These are phyloP conservation scores for Gleditsia sinensis DNA, from an alignment of 306 rosid genomes.

Conservation along the genomic window DNA sequence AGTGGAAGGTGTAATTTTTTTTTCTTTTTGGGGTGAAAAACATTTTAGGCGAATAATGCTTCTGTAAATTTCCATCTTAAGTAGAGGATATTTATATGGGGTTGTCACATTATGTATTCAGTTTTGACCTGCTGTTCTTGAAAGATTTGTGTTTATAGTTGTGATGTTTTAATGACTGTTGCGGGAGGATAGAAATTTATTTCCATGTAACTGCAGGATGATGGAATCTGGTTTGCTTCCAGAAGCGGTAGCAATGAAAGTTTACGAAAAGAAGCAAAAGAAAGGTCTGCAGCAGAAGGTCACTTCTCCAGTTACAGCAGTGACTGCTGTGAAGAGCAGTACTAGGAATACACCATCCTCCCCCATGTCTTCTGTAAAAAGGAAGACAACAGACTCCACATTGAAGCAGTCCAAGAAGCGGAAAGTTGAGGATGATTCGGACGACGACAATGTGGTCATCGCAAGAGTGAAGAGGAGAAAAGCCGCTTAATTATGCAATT, in stretches of 20 bases:
- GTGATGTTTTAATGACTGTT: not conserved
- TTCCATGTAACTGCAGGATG: constrained; percentile 66
- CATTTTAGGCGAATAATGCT: not conserved
- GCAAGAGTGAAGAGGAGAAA: constrained; percentile 45
- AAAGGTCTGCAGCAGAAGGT: constrained; percentile 48
- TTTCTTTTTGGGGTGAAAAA: not conserved
- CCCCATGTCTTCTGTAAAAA: constrained; percentile 43
- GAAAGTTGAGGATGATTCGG: constrained; percentile 50
- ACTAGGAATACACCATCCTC: constrained; percentile 45
- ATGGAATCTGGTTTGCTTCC: constrained; percentile 92
- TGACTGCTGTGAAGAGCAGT: constrained; percentile 41
- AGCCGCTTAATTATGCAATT: constrained; percentile 49
- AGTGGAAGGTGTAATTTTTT: not conserved
- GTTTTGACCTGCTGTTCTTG: not conserved
- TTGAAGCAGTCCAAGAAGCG: constrained; percentile 60
- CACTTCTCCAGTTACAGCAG: too few relatives aligned
- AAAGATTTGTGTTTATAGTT: not conserved
- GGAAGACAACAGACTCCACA: constrained; percentile 40
- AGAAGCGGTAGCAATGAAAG: constrained; percentile 63
- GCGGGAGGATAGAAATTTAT: not conserved
- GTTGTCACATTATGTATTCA: not conserved
- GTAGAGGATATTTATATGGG: not conserved
- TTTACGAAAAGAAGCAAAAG: constrained; percentile 67
- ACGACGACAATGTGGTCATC: constrained; percentile 48
- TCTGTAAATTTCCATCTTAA: not conserved